Conservation (phyloP, 768 basidiomycete genomes). For the Tricholoma flavovirens region DNA sequence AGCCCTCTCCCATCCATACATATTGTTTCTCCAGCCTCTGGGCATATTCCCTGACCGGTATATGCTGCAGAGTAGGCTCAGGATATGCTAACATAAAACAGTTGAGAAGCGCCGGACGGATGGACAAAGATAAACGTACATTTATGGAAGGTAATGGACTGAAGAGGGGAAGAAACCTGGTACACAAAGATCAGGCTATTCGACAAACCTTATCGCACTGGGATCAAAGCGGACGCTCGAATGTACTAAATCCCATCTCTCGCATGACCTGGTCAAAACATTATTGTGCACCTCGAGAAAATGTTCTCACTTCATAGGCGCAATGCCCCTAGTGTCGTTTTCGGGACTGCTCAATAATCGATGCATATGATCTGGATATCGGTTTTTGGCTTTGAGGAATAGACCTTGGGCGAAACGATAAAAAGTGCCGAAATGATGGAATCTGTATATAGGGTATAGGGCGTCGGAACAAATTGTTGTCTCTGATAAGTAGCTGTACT, state of each 20-base stretch:
- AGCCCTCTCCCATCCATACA: constrained; percentile 55
- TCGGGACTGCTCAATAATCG: constrained; percentile 54
- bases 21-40: constrained; percentile 57
- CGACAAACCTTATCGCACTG: constrained; percentile 32
- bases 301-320: constrained; percentile 72
- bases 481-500: no score
- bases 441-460: no score
- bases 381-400: no score
- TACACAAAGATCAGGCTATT: not conserved
- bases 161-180: not conserved
- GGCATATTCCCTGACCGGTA: constrained; percentile 46
- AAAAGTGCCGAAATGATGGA: no score
- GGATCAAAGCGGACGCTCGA: constrained; percentile 79
- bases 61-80: constrained; percentile 53
- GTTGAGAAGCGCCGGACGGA: constrained; percentile 2
- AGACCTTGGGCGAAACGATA: no score
- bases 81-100: constrained; percentile 53
- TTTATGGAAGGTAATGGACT: constrained; percentile 76
- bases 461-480: no score
- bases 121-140: constrained; percentile 35
- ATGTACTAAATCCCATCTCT: constrained; percentile 78
- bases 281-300: constrained; percentile 60
- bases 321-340: constrained; percentile 48
- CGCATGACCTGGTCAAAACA: constrained; percentile 52
- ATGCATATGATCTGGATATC: no score